Base-by-base conservation (phyloP, 2,329 filamentous ascomycete species). In the Neoascochyta sp. region DNA sequence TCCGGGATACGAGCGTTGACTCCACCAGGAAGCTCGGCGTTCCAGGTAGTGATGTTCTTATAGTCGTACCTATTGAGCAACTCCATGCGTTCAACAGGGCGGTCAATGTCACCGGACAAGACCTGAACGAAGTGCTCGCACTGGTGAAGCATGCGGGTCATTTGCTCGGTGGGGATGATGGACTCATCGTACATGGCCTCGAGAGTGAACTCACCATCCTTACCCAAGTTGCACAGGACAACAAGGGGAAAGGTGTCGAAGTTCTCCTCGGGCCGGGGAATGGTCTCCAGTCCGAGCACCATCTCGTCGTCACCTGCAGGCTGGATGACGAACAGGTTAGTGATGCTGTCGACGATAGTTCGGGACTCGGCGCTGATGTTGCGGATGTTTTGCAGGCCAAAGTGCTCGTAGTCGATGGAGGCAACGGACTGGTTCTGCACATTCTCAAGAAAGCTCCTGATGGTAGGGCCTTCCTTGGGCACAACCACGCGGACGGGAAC, bases 331-430 rank as follows among this genome's bases (percentile, higher is more conserved):
- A 67, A 60, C 5, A 69, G 47, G 4, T 68, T 41, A 22, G 63
- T 69, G 24, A 65, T 57, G 44, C 66, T 65, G 14, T 66, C 52
- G 33, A 64, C 64, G 18, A 58, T 60, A 16, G 54, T 36, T 2
- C 55, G 53, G 2, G 60, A 52, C 29, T 68, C 61, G 1, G 27
- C 17, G 22, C 36, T 41, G 15, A 50, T 17, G 11, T 36, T 24
- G 16, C 36, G 29, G 24, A 71, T 70, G 16, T 63, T 60, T 28
- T 69, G 68, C 3, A 71, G 48, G 13, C 68, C 68, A 16, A 63
- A 45, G 3, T 48, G 43, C 24, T 59, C 47, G 8, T 41, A 43
- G 3, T 33, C 27, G 9, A 48, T 41, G 10, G 34, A 36, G 9
- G 37, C 33, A 14, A 33, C 34, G 6, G 42, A 34, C 16, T 41